phyloP scores from a whole-genome alignment of 73 alveolate genomes.

The Breviolum minutum region DNA sequence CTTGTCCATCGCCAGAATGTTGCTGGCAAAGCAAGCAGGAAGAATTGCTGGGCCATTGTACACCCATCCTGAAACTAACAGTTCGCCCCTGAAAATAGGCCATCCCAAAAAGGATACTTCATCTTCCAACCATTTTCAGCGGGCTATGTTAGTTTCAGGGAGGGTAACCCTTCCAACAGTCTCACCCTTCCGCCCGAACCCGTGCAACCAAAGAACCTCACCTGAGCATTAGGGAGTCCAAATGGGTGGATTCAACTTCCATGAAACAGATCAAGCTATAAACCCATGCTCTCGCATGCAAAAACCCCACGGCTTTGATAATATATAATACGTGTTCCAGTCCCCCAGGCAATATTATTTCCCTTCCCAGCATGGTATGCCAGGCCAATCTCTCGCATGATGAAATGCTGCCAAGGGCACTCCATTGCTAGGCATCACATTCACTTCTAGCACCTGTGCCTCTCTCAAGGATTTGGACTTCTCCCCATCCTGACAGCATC shows the following conservation, averaged over 20 bases:
- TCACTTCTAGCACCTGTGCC: slow-evolving; percentile 65
- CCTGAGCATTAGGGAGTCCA: background rate
- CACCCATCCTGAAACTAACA: too few species aligned
- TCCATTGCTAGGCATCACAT: slow-evolving; percentile 78
- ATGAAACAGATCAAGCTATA: background rate
- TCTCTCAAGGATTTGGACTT: slow-evolving; percentile 32
- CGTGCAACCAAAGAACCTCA: slow-evolving; percentile 44
- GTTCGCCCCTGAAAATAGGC: too few species aligned
- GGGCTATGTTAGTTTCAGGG: too few species aligned
- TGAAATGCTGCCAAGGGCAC: background rate
- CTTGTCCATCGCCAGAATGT: too few species aligned
- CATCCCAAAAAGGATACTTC: too few species aligned
- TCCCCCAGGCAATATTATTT: background rate
- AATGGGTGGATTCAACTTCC: background rate
- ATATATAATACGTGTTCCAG: too few species aligned
- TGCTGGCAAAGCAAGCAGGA: too few species aligned
- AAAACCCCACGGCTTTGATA: too few species aligned
- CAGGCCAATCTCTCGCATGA: too few species aligned
- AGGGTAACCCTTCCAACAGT: background rate
- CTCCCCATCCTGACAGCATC: slow-evolving; percentile 30
- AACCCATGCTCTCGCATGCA: background rate
- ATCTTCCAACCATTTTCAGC: too few species aligned
- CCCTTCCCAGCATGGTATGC: too few species aligned
- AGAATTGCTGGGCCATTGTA: too few species aligned
- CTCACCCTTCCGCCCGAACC: background rate